These are phyloP conservation scores for Kwoniella dendrophila DNA, from an alignment of 768 basidiomycete species.

Conservation along the genomic window DNA sequence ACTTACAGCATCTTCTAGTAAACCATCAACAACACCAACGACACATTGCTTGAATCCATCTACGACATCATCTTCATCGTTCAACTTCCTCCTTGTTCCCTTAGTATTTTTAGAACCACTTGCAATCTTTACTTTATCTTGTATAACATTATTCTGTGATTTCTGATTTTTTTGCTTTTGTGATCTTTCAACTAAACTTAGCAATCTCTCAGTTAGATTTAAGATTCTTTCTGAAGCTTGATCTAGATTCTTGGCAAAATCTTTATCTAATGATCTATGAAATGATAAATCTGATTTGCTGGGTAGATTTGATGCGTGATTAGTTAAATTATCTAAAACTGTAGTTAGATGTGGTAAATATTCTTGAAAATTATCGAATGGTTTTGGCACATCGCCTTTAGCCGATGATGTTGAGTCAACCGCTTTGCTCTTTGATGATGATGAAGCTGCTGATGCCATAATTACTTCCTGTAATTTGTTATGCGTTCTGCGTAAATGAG, in stretches of 20 bases:
- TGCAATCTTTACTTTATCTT: background rate
- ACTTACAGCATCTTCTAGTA: constrained; percentile 80
- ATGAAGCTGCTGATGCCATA: constrained; percentile 3
- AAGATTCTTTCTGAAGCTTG: constrained; percentile 69
- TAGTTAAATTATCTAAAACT: constrained; percentile 51
- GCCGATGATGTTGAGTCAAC: too few relatives aligned
- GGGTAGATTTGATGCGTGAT: constrained; percentile 53
- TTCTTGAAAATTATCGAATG: constrained; percentile 30
- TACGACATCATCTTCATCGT: constrained; percentile 75
- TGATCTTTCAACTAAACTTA: constrained; percentile 60
- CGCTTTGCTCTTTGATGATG: background rate
- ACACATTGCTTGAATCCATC: constrained; percentile 78
- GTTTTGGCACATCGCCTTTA: constrained; percentile 16
- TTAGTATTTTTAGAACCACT: background rate
- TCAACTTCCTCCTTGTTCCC: constrained; percentile 62
- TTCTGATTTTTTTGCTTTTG: constrained; percentile 42
- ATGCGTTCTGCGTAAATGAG: constrained; percentile 7
- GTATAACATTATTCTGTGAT: background rate
- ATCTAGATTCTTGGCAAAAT: constrained; percentile 72
- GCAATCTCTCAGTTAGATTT: constrained; percentile 66
- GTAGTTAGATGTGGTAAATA: constrained; percentile 48
- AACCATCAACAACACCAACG: constrained; percentile 79
- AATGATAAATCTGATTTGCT: constrained; percentile 75
- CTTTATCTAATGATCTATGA: constrained; percentile 79
- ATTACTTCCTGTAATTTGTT: background rate